Base-by-base conservation (phyloP, 495 filamentous ascomycete species). In the Aspergillus haitiensis region DNA sequence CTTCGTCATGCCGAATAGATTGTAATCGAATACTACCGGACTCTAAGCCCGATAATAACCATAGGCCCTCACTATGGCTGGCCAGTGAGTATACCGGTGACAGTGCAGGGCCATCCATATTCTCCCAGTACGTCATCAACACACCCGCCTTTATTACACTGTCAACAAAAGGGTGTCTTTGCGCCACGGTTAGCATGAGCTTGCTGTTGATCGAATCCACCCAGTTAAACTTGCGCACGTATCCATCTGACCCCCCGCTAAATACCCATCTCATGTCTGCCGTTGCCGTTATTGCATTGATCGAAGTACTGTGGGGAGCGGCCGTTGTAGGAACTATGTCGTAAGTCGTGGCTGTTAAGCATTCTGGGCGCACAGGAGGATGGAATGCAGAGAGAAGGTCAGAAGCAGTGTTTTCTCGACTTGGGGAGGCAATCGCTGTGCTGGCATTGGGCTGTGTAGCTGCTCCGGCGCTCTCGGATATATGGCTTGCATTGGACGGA, bases 301-400 rank as follows among this genome's bases (percentile, higher is more conserved):
- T 90, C 36, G 92, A 97, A 11, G 94, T 99, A 58, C 89, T 88
- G 70, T 96, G 92, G 5, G 94, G 94, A 3, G 94, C 94, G 12
- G 94, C 94, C 71, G 97, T 97, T 21, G 96, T 98, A 7, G 94
- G 94, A 7, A 93, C 88, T 44, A 99, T 96, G 72, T 99, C 94
- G 80, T 98, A 99, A 12, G 86, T 86, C 32, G 81, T 73, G n/a
- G 95, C 94, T 7, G 84, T 88, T 27, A 93, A 77, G 46, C 85
- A 90, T 67, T 96, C 95, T 33, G 87, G 74, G n/a, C 90, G 88
- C 35, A 93, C 78, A 42, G 75, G 82, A 0, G 89, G 92, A 34
- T 85, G 85, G 55, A 77, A 75, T 27, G 68, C 68, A 40, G 73
- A 72, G 52, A 73, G 65, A 15, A 67, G 65, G 45, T 77, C 75